Evolutionary conservation across 2,329 filamentous ascomycete genomes (phyloP).

Genomic region (Akanthomyces muscarius): DNA sequence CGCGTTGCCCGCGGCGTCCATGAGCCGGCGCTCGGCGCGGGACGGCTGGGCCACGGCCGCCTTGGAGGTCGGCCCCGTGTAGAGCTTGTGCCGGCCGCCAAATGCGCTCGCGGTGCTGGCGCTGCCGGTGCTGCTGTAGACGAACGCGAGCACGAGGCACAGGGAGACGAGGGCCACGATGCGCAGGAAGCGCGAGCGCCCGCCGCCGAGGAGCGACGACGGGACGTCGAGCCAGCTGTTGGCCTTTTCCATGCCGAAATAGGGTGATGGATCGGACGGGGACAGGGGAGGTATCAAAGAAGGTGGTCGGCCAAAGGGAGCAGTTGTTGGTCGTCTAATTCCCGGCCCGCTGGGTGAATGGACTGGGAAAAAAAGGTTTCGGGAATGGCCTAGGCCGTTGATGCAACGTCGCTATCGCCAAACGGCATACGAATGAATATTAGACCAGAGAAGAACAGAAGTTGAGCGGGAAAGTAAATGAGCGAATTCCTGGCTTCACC

Average conservation of each 20-base stretch:
- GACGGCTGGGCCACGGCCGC: background rate
- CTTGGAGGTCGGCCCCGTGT: background rate
- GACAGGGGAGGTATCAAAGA: background rate
- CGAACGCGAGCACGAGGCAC: background rate
- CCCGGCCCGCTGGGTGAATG: too few relatives aligned
- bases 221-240: background rate
- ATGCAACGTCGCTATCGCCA: too few relatives aligned
- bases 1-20: constrained; percentile 23
- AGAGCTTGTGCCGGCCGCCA: background rate
- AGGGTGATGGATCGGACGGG: too few relatives aligned
- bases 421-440: too few relatives aligned
- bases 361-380: too few relatives aligned
- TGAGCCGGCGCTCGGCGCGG: background rate
- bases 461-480: too few relatives aligned
- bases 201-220: background rate
- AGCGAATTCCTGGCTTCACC: too few relatives aligned
- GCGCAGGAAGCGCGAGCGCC: background rate
- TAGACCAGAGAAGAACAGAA: too few relatives aligned
- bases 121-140: background rate
- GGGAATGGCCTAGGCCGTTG: too few relatives aligned
- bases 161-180: background rate
- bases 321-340: too few relatives aligned
- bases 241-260: constrained; percentile 1
- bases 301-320: background rate
- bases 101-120: background rate